Evolutionary conservation across 768 basidiomycete species (phyloP).

Genomic region (Rickenella mellea): DNA sequence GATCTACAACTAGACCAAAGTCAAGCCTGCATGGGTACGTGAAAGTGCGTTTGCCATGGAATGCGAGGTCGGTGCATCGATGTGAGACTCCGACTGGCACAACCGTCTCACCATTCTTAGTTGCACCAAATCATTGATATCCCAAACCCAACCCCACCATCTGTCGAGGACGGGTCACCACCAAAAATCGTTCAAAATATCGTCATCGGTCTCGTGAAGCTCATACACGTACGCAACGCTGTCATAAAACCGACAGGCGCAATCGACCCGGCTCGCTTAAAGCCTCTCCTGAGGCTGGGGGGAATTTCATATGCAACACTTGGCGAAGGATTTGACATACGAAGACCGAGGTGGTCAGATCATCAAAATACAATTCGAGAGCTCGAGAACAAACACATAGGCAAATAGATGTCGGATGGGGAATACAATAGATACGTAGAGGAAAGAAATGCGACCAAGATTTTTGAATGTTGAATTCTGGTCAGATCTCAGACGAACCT

Average conservation of each 20-base stretch:
- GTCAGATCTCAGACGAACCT: too few relatives aligned
- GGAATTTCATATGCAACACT: conserved; percentile 28
- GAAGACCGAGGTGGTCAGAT: too few relatives aligned
- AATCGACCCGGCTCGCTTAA: conserved; percentile 26
- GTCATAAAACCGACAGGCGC: conserved; percentile 23
- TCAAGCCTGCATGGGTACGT: conserved; percentile 30
- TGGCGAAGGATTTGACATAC: too few relatives aligned
- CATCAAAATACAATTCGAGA: too few relatives aligned
- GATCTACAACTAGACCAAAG: conserved; percentile 18
- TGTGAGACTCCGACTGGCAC: conserved; percentile 1
- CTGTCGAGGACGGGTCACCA: conserved; percentile 13
- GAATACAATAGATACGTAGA: too few relatives aligned
- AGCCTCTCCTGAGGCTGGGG: conserved; percentile 27
- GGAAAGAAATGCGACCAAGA: too few relatives aligned
- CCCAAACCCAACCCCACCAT: conserved; percentile 19
- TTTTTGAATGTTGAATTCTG: too few relatives aligned
- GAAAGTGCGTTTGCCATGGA: conserved; percentile 42
- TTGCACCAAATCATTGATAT: conserved; percentile 26
- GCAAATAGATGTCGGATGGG: too few relatives aligned
- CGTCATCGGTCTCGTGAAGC: conserved; percentile 27
- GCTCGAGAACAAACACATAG: too few relatives aligned
- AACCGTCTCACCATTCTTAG: conserved; percentile 7
- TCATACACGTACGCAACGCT: conserved; percentile 33
- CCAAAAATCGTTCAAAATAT: too few relatives aligned
- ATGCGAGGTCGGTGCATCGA: conserved; percentile 22